Conservation (phyloP, 2,329 filamentous ascomycete genomes). For the Cryphonectria parasitica region DNA sequence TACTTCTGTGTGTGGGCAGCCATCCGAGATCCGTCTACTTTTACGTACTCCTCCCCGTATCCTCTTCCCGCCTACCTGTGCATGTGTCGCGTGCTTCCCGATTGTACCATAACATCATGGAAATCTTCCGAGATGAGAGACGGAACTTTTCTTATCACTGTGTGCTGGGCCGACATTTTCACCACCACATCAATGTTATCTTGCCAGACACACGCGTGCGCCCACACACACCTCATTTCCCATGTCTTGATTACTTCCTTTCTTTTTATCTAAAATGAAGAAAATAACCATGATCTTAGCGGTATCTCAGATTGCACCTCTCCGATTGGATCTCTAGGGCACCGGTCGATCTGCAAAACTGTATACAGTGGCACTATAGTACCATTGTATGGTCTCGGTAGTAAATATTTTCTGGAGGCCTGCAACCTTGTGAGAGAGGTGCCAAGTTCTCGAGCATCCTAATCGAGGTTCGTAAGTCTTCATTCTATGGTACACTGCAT, state of each 20-base stretch:
- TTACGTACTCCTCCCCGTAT: neutral
- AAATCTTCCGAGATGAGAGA: neutral
- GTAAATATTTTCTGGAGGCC: neutral
- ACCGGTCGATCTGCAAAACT: neutral
- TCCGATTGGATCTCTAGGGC: neutral
- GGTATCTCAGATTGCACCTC: neutral
- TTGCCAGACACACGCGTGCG: neutral
- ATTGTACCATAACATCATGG: neutral
- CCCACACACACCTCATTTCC: conserved; percentile 5
- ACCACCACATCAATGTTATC: neutral
- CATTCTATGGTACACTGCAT: neutral
- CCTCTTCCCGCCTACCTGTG: neutral
- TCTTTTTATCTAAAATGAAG: neutral
- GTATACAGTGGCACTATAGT: neutral
- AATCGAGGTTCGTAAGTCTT: too few relatives aligned
- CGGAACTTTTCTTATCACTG: neutral
- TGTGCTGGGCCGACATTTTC: neutral
- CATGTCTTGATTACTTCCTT: neutral
- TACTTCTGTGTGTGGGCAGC: neutral
- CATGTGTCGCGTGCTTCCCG: conserved; percentile 1
- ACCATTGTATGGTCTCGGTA: neutral
- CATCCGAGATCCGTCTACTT: conserved; percentile 2
- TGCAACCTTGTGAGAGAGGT: neutral
- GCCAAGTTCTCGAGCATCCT: neutral
- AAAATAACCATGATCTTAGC: neutral